Percentiles rank a stretch among this genome's conserved stretches.
These are phyloP conservation scores for Mycena vulgaris DNA, from an alignment of 768 basidiomycete species.

Conservation along the genomic window DNA sequence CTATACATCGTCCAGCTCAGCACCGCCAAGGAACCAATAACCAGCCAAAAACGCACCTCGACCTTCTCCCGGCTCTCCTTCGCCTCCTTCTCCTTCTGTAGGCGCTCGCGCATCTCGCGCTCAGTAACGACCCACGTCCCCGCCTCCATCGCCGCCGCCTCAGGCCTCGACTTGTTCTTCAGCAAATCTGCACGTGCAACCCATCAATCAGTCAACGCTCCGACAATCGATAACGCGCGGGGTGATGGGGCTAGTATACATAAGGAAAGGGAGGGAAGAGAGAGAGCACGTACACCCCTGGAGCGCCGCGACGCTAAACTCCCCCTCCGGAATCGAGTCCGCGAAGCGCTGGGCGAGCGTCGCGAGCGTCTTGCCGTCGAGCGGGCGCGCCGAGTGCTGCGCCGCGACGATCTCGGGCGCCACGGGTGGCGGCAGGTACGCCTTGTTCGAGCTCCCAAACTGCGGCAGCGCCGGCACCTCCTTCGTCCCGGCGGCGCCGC, in stretches of 20 bases:
- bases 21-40: neutral
- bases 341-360: constrained; percentile 85
- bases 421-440: constrained; percentile 76
- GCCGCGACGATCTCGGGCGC: constrained; percentile 71
- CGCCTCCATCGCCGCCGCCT: constrained; percentile 78
- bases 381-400: constrained; percentile 75
- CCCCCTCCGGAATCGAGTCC: constrained; percentile 85
- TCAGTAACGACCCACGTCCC: constrained; percentile 82
- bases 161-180: constrained; percentile 88
- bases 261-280: constrained; percentile 25
- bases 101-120: constrained; percentile 80
- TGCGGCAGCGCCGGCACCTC: constrained; percentile 48
- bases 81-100: constrained; percentile 82
- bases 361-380: constrained; percentile 75
- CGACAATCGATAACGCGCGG: constrained; percentile 29
- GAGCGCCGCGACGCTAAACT: constrained; percentile 91
- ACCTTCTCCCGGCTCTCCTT: constrained; percentile 77
- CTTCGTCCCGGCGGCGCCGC: constrained; percentile 13
- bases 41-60: constrained; percentile 62
- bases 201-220: constrained; percentile 30
- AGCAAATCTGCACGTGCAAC: constrained; percentile 71
- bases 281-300: constrained; percentile 83
- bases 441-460: constrained; percentile 71
- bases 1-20: constrained; percentile 39
- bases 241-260: constrained; percentile 5